These are phyloP conservation scores for Fusarium irregulare DNA, from an alignment of 2,329 filamentous ascomycete species.

Conservation along the genomic window DNA sequence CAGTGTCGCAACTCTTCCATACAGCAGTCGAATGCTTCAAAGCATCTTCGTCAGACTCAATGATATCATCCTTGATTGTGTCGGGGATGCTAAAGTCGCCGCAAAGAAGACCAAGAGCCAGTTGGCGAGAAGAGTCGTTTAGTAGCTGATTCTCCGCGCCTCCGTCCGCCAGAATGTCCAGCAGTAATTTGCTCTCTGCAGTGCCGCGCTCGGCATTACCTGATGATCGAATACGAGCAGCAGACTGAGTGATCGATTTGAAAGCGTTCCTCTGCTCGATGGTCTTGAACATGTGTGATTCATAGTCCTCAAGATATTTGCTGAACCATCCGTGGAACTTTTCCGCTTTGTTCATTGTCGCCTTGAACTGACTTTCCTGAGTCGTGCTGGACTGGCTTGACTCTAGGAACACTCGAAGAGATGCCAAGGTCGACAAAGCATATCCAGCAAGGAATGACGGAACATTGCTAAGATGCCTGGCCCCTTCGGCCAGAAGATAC, in stretches of 20 bases:
- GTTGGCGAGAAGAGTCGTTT: slow-evolving; percentile 73
- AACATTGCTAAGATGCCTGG: slow-evolving; percentile 69
- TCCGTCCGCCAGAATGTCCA: slow-evolving; percentile 83
- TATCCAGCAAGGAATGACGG: slow-evolving; percentile 86
- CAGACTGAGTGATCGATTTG: slow-evolving; percentile 74
- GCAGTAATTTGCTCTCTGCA: slow-evolving; percentile 81
- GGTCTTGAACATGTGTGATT: slow-evolving; percentile 63
- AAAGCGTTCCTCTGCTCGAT: slow-evolving; percentile 67
- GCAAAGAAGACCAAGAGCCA: slow-evolving; percentile 80
- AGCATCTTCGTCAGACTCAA: slow-evolving; percentile 75
- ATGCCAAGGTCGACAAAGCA: slow-evolving; percentile 81
- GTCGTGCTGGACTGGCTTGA: slow-evolving; percentile 82
- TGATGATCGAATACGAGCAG: slow-evolving; percentile 72
- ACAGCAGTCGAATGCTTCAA: slow-evolving; percentile 72
- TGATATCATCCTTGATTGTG: slow-evolving; percentile 67
- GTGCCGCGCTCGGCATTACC: slow-evolving; percentile 77
- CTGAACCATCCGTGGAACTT: slow-evolving; percentile 84
- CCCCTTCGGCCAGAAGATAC: slow-evolving; percentile 80
- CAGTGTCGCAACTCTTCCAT: slow-evolving; percentile 79
- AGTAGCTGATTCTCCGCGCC: slow-evolving; percentile 71
- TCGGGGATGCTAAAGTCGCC: slow-evolving; percentile 73
- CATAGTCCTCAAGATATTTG: slow-evolving; percentile 73
- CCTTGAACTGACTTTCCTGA: slow-evolving; percentile 83
- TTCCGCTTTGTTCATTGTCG: slow-evolving; percentile 80
- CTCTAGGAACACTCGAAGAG: slow-evolving; percentile 79